phyloP scores from a whole-genome alignment of 2,329 filamentous ascomycete genomes.

The Clonostachys rhizophaga region DNA sequence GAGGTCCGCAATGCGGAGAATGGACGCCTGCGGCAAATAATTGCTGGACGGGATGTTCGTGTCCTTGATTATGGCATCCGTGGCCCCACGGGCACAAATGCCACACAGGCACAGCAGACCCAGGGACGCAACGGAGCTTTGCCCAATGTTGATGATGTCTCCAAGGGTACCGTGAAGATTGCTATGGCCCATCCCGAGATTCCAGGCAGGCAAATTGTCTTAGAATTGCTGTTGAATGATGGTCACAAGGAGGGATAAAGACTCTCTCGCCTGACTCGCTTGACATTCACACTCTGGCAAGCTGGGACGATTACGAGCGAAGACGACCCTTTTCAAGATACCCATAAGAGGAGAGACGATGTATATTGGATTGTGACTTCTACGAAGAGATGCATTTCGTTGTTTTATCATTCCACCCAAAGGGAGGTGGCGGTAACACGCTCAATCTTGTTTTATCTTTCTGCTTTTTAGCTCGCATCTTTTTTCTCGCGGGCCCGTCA shows the following conservation, averaged over 20 bases:
- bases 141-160: conserved; percentile 34
- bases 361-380: neutral
- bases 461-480: neutral
- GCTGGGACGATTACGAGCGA: no score
- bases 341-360: neutral
- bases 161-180: conserved; percentile 81
- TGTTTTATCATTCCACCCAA: neutral
- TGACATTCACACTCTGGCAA: no score
- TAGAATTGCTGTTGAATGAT: conserved; percentile 91
- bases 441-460: neutral
- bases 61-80: conserved; percentile 82
- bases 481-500: neutral
- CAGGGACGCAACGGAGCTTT: conserved; percentile 26
- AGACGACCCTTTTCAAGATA: no score
- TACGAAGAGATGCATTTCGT: neutral
- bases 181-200: conserved; percentile 91
- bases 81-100: conserved; percentile 49
- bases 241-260: conserved; percentile 46
- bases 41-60: conserved; percentile 83
- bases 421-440: conserved; percentile 87
- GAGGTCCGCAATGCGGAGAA: conserved; percentile 97
- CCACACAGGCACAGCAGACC: conserved; percentile 21
- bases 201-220: conserved; percentile 77
- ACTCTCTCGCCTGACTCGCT: no score
- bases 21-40: conserved; percentile 87